Evolutionary conservation across 306 rosid species (phyloP), one percentile per base, ranked within the genome.

Genomic region (Cyamopsis tetragonoloba): DNA sequence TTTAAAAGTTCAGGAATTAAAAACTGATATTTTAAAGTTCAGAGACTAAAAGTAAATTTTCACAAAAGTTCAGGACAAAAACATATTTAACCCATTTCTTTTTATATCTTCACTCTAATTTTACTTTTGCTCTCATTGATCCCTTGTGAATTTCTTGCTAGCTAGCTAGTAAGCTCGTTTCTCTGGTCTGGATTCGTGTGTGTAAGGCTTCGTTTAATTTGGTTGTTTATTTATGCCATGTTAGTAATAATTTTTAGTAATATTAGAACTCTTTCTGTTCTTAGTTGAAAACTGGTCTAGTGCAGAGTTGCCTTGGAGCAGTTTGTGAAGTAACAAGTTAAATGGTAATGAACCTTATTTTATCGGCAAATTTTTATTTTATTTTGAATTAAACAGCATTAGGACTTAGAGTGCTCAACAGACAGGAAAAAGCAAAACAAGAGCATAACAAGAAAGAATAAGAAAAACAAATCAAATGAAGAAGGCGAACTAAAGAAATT

Each of bases 271-370:
- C 15, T 27, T 6, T 54, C 27, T 19, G 27, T 53, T 68, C 39
- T 38, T 24, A 17, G 50, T 53, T 37, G 51, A 26, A 24, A 13
- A 28, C 19, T 34, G 15, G n/a, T 28, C 44, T 37, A 17, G 37
- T 15, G 17, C 13, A 39, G 3, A 27, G 23, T 17, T 37, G 44
- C 57, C 28, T n/a, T 3, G n/a, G 28, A 61, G 58, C 19, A 27
- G 57, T 30, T 72, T 38, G 26, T 62, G 26, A 38, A 63, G 63
- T 62, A 51, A 71, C 12, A 27, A 35, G 26, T 34, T 6, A 12
- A n/a, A 13, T 50, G 22, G 32, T 37, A 42, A 55, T 28, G 27
- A 61, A 23, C 32, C 34, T 18, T 26, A 20, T 4, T 17, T 6
- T 31, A 12, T 46, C 7, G 39, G 8, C 27, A 4, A 27, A 5